A percentile compares a stretch with the other conserved stretches of the same genome.
Conservation (phyloP, 1,139 yeast species). For the Waltiozyma sp. region DNA sequence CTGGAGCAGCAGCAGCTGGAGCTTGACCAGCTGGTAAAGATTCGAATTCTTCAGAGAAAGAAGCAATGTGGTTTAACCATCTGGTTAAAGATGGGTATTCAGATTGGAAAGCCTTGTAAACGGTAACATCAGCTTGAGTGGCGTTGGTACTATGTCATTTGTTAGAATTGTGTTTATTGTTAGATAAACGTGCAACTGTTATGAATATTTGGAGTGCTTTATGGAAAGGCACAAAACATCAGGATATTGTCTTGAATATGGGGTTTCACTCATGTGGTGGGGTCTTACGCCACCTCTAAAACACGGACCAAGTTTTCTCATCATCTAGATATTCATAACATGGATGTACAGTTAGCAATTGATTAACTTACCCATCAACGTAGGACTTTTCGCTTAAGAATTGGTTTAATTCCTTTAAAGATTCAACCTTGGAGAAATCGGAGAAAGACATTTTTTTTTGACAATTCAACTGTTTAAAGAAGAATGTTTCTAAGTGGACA, state of each 20-base stretch:
- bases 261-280: constrained; percentile 84
- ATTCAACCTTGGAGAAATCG: constrained; percentile 70
- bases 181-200: neutral
- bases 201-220: neutral
- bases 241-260: constrained; percentile 23
- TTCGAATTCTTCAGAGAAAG: constrained; percentile 77
- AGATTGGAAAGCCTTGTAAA: constrained; percentile 88
- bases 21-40: constrained; percentile 76
- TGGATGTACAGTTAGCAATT: neutral
- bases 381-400: constrained; percentile 87
- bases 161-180: constrained; percentile 1
- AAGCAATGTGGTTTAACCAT: constrained; percentile 97
- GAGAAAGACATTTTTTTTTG: constrained; percentile 50
- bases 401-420: constrained; percentile 77
- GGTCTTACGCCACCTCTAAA: constrained; percentile 90
- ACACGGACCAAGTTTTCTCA: constrained; percentile 90
- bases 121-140: constrained; percentile 92
- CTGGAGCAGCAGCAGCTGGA: constrained; percentile 42
- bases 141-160: constrained; percentile 50
- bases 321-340: constrained; percentile 28
- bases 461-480: neutral
- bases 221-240: constrained; percentile 12
- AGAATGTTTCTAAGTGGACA: neutral
- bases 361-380: constrained; percentile 78
- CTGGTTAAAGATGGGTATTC: constrained; percentile 92